These are phyloP conservation scores for Chenopodium formosanum DNA, from an alignment of 148 eudicot species.

Conservation along the genomic window DNA sequence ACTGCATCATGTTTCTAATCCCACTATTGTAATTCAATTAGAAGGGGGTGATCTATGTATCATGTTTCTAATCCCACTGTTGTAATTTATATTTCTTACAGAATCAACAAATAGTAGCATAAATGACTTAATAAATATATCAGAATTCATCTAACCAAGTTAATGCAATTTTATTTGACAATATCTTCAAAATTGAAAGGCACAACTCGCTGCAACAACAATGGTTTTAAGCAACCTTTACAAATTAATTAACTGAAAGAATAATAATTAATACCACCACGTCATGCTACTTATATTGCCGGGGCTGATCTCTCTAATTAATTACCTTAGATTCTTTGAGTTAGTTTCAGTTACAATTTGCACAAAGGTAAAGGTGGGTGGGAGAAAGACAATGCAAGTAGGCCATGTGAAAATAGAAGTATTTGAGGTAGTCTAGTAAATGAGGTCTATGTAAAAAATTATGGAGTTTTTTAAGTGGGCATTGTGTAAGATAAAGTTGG, in stretches of 20 bases:
- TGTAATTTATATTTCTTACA: constrained; percentile 1
- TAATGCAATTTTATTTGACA: not conserved
- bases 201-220: not conserved
- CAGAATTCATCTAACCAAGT: not conserved
- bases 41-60: not conserved
- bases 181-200: not conserved
- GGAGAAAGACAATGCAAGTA: too few species aligned
- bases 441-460: too few species aligned
- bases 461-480: too few species aligned
- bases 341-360: too few species aligned
- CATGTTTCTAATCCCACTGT: not conserved
- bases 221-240: not conserved
- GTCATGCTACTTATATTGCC: not conserved
- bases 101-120: not conserved
- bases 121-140: not conserved
- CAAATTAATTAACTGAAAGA: not conserved
- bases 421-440: too few species aligned
- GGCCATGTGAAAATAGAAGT: too few species aligned
- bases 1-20: not conserved
- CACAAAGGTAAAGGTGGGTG: too few species aligned
- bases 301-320: not conserved
- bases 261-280: not conserved
- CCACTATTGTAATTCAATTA: not conserved
- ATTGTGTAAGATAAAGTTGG: too few species aligned
- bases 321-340: too few species aligned